Percentiles rank a stretch among this genome's conserved stretches.
Evolutionary conservation across 345 rosid species (phyloP).

Genomic region (Hypericum androsaemum): DNA sequence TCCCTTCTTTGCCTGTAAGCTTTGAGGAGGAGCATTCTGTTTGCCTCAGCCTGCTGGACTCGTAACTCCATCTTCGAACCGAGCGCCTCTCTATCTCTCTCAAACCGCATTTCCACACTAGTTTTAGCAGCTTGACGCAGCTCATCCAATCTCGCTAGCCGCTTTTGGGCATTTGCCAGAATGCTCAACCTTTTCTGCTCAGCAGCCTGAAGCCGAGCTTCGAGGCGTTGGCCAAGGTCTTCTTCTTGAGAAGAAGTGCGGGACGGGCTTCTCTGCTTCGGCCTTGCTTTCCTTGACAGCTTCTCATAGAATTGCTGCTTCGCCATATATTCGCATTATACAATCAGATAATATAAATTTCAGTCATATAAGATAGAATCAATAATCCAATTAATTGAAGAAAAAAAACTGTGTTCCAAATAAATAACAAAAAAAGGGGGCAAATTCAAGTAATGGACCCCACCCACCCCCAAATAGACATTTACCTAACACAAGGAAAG

Average conservation of each 20-base stretch:
- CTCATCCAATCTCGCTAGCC: conserved; percentile 79
- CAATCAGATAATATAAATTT: neutral
- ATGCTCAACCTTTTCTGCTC: conserved; percentile 81
- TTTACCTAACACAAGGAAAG: conserved; percentile 5
- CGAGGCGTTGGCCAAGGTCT: conserved; percentile 87
- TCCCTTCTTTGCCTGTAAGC: conserved; percentile 69
- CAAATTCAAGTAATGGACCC: neutral
- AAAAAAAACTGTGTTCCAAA: no score
- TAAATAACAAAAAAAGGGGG: no score
- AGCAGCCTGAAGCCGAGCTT: conserved; percentile 90
- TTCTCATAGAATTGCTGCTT: conserved; percentile 80
- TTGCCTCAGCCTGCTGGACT: conserved; percentile 82
- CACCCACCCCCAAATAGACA: neutral
- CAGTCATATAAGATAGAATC: neutral
- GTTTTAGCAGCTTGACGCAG: conserved; percentile 84
- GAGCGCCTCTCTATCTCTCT: conserved; percentile 75
- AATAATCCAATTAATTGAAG: neutral
- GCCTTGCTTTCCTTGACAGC: conserved; percentile 77
- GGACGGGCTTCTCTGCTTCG: conserved; percentile 74
- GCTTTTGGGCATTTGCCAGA: conserved; percentile 70
- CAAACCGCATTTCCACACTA: conserved; percentile 60
- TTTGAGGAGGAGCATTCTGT: conserved; percentile 76
- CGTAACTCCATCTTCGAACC: conserved; percentile 71
- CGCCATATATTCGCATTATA: neutral
- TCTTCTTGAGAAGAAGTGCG: conserved; percentile 62